Base-by-base conservation (phyloP, 805 yeast species). In the Candida boidinii region DNA sequence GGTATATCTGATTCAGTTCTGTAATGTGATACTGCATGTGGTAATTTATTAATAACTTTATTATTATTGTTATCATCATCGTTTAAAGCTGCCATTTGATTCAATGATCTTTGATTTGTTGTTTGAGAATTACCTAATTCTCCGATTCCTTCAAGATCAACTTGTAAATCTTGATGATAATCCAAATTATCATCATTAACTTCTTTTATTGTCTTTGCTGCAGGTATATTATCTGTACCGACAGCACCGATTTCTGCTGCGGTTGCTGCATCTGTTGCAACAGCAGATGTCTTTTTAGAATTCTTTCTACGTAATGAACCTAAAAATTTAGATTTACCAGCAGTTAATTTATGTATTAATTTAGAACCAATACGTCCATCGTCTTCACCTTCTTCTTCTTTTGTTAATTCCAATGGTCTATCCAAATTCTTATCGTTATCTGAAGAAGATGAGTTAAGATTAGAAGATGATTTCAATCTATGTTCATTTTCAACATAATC, bases 271-370 rank as follows among this genome's bases (percentile, higher is more conserved):
- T 12, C 36, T 26, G 43, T 12, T 23, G 36, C 15, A 16, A 9
- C 17, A 7, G 31, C 20, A 9, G 42, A 19, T 41, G 34, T 36
- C 16, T 33, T 29, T 22, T 22, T 35, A 11, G 47, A 39, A 26
- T 39, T 42, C 28, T 42, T 40, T 22, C 53, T 46, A 23, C 50
- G 43, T 25, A 51, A 31, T n/a, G 50, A n/a, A n/a, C n/a, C n/a
- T 15, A 2, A n/a, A n/a, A n/a, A n/a, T n/a, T n/a, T n/a, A n/a
- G 70, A 62, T 32, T 66, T 58, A 9, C 68, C 65, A 31, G 69
- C 58, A 2, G 68, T 58, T 26, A 73, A 45, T 36, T 58, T 68
- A 42, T 57, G 57, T 24, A 61, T 63, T 30, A 69, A 45, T 48
- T 56, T 68, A 3, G 68, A 52, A 8, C 73, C 69, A 21, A 67